Base-by-base conservation (phyloP, 345 rosid genomes). In the Lumnitzera racemosa region DNA sequence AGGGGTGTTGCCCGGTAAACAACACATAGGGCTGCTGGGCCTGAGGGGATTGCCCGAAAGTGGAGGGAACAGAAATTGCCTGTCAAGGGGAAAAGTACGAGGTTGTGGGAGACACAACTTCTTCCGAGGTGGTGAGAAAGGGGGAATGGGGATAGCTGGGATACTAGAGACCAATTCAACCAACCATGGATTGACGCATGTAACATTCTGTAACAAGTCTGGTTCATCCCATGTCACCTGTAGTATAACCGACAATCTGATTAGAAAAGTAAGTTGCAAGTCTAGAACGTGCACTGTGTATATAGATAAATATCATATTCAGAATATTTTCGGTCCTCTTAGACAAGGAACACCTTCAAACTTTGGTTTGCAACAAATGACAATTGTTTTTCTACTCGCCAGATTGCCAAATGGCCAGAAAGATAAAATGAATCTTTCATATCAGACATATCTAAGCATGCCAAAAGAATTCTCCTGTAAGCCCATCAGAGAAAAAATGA, bases 151-250 rank as follows among this genome's bases (percentile, higher is more conserved):
- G 59, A 90, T 74, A 54, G 80, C 66, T 6, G 96, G 95, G 82
- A 88, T 76, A 64, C 75, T 81, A 13, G 97, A 83, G 56, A 87
- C 97, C 77, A 94, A 61, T 76, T 94, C 99, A 24, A 84, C 97
- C 74, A 84, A 54, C 99, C 99, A 94, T 24, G 99, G 99, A 61
- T 80, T 94, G 2, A 94, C 91, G 13, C 91, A 78, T 57, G 86
- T 90, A 72, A 90, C 97, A 36, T 90, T 88, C 62, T 82, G 99
- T 13, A 89, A 79, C 81, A 90, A 76, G 73, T 94, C 99, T 1
- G 97, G 97, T 65, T 94, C 99, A 20, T 94, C 99, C 99, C 99
- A 94, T 14, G 84, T 86, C 58, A 94, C 96, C 99, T 90, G 79
- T 57, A 58, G 63, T 24, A 51, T 5, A 12, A 24, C 31, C 5